These are phyloP conservation scores for Fusarium sp. DNA, from an alignment of 2,329 filamentous ascomycete genomes.

Conservation along the genomic window DNA sequence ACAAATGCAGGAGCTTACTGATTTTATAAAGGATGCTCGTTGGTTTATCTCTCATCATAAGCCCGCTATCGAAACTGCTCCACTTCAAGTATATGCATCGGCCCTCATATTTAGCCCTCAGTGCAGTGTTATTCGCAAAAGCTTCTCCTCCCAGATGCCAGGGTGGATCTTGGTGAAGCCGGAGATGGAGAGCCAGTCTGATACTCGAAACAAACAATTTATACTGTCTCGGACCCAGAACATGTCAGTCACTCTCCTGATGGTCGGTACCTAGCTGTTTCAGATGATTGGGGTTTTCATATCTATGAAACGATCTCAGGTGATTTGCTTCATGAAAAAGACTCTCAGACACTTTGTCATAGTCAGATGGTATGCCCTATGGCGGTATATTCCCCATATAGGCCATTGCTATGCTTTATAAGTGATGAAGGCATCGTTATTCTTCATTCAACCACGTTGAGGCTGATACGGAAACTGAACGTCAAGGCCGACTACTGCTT, in stretches of 20 bases:
- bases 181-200: rapidly evolving
- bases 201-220: no score
- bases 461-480: rapidly evolving
- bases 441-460: background rate
- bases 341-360: no score
- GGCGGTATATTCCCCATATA: no score
- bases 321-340: background rate
- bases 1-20: background rate
- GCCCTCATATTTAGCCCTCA: rapidly evolving
- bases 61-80: rapidly evolving
- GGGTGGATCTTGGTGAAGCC: background rate
- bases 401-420: background rate
- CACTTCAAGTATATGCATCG: rapidly evolving
- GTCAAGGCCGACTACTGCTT: rapidly evolving
- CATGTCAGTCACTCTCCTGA: background rate
- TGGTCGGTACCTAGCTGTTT: background rate
- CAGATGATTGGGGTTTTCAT: no score
- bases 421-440: rapidly evolving
- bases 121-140: background rate
- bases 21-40: rapidly evolving
- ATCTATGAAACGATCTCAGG: background rate
- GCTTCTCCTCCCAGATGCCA: rapidly evolving
- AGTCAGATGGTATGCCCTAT: no score
- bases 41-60: rapidly evolving
- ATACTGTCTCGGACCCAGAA: no score